A percentile compares a stretch with the other conserved stretches of the same genome.
These are phyloP conservation scores for Stagonosporopsis chrysanthemi DNA, from an alignment of 2,329 filamentous ascomycete genomes.

Conservation along the genomic window DNA sequence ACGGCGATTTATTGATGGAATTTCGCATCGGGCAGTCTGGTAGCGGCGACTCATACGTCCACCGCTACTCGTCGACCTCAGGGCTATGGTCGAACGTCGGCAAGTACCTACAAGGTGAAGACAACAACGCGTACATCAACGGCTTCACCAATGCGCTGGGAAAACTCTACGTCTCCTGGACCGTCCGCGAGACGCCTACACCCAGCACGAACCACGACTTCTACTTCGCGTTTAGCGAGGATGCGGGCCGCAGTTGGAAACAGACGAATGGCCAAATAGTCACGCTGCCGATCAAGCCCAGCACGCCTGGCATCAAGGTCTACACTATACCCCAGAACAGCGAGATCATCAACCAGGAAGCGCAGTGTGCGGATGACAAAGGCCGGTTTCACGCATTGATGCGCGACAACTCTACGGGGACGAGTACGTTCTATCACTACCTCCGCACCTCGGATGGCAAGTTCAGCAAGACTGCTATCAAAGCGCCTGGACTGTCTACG, in stretches of 20 bases:
- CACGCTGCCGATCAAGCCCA: constrained; percentile 53
- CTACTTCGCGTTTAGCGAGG: constrained; percentile 59
- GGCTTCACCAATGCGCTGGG: constrained; percentile 51
- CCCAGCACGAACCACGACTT: constrained; percentile 60
- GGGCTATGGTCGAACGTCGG: constrained; percentile 52
- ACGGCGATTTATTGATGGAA: constrained; percentile 55
- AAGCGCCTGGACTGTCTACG: constrained; percentile 36
- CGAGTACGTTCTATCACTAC: constrained; percentile 44
- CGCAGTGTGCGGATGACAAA: constrained; percentile 55
- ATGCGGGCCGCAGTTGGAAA: constrained; percentile 55
- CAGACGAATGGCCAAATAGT: constrained; percentile 50
- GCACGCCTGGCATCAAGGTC: constrained; percentile 53
- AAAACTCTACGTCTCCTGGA: constrained; percentile 58
- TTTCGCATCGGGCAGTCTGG: constrained; percentile 62
- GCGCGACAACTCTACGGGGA: constrained; percentile 50
- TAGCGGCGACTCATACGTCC: constrained; percentile 59
- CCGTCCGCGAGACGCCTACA: constrained; percentile 58
- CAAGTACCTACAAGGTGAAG: constrained; percentile 54
- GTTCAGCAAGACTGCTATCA: constrained; percentile 44
- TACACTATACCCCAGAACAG: constrained; percentile 56
- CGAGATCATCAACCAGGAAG: constrained; percentile 61
- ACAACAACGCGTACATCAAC: constrained; percentile 62
- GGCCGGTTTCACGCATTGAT: constrained; percentile 61
- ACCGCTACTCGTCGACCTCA: constrained; percentile 51
- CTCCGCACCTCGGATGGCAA: constrained; percentile 36